Evolutionary conservation across 768 basidiomycete genomes (phyloP).

Genomic region (Lentinula boryana): DNA sequence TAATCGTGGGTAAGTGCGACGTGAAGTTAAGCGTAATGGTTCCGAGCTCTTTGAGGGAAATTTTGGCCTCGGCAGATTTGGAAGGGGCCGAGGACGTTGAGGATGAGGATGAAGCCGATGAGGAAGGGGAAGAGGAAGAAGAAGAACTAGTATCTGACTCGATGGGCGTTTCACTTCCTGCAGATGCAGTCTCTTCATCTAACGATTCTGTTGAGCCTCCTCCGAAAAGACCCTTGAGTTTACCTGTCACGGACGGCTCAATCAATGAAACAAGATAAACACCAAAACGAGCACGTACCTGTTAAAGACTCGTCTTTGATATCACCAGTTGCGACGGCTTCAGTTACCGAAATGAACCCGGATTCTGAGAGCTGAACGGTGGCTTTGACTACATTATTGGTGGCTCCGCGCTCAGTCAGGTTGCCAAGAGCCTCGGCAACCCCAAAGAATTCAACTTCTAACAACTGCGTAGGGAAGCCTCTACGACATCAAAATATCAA

Average conservation of each 20-base stretch:
- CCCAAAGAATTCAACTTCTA: constrained; percentile 67
- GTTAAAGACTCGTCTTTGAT: constrained; percentile 75
- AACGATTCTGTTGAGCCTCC: constrained; percentile 33
- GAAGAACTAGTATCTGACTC: constrained; percentile 22
- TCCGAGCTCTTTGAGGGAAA: constrained; percentile 30
- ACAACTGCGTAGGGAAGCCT: constrained; percentile 67
- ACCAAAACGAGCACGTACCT: constrained; percentile 35
- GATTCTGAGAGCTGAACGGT: constrained; percentile 81
- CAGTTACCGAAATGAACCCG: constrained; percentile 76
- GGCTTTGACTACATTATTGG: constrained; percentile 83
- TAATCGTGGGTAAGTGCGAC: constrained; percentile 55
- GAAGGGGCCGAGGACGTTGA: constrained; percentile 30
- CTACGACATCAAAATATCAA: constrained; percentile 23
- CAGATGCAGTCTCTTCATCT: constrained; percentile 21
- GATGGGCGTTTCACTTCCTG: constrained; percentile 40
- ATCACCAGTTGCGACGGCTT: constrained; percentile 75
- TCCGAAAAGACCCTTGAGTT: constrained; percentile 83
- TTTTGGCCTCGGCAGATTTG: constrained; percentile 27
- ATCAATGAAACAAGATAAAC: constrained; percentile 6
- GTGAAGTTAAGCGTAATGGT: constrained; percentile 66
- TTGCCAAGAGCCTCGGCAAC: constrained; percentile 75
- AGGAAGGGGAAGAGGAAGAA: constrained; percentile 22
- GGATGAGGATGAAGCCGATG: constrained; percentile 27
- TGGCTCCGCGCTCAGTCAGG: constrained; percentile 74
- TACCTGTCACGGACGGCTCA: constrained; percentile 38